Evolutionary conservation across 2,329 filamentous ascomycete species (phyloP).

Genomic region (Emmonsiellopsis sp.): DNA sequence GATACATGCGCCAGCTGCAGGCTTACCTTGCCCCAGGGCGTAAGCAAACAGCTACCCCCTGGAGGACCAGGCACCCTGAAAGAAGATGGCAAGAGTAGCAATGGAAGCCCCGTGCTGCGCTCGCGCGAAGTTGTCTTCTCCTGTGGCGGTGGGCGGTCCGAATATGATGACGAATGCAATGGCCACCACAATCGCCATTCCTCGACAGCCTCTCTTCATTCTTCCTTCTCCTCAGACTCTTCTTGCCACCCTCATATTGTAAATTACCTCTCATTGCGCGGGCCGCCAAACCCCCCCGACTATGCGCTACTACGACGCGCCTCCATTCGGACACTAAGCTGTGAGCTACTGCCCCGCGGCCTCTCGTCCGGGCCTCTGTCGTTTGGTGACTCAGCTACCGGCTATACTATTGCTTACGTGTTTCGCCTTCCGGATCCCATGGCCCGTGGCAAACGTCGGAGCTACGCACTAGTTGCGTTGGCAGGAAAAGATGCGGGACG

Average conservation of each 20-base stretch:
- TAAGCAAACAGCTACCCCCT: constrained; percentile 44
- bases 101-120: constrained; percentile 47
- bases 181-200: constrained; percentile 30
- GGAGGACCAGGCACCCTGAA: constrained; percentile 44
- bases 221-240: constrained; percentile 35
- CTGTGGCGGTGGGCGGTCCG: constrained; percentile 33
- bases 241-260: constrained; percentile 48
- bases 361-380: constrained; percentile 50
- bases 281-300: constrained; percentile 44
- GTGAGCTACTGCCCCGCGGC: constrained; percentile 47
- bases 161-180: constrained; percentile 26
- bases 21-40: constrained; percentile 45
- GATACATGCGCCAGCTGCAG: constrained; percentile 51
- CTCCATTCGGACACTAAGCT: constrained; percentile 50
- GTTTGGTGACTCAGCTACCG: constrained; percentile 47
- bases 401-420: constrained; percentile 52
- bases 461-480: constrained; percentile 49
- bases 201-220: constrained; percentile 30
- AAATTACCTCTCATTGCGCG: constrained; percentile 50
- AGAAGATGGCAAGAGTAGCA: constrained; percentile 40
- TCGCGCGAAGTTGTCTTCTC: constrained; percentile 46
- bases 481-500: constrained; percentile 44
- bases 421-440: constrained; percentile 51
- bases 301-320: constrained; percentile 49
- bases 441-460: constrained; percentile 47